These are phyloP conservation scores for Phoma herbarum DNA, from an alignment of 2,329 filamentous ascomycete species.

Conservation along the genomic window DNA sequence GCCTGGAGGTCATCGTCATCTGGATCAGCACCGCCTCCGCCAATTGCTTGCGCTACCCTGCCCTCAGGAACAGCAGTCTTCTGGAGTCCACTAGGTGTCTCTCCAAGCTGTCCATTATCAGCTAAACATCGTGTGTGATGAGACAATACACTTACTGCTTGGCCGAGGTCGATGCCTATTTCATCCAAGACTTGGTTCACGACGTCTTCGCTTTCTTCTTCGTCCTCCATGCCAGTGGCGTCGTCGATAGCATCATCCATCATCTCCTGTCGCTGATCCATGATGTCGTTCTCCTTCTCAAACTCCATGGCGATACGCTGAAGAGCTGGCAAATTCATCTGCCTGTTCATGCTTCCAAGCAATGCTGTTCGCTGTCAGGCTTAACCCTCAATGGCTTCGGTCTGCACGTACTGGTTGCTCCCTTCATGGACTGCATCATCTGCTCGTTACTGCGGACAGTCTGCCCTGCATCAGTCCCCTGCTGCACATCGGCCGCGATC, in stretches of 20 bases:
- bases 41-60: slow-evolving; percentile 86
- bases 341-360: slow-evolving; percentile 94
- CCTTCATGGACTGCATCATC: slow-evolving; percentile 99
- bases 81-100: slow-evolving; percentile 86
- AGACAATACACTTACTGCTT: slow-evolving; percentile 70
- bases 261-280: slow-evolving; percentile 99
- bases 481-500: neutral
- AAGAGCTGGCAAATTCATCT: slow-evolving; percentile 95
- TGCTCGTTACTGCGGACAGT: slow-evolving; percentile 98
- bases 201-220: slow-evolving; percentile 96
- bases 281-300: slow-evolving; percentile 97
- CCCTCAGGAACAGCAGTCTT: slow-evolving; percentile 75
- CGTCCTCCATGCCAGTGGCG: slow-evolving; percentile 87
- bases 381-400: neutral
- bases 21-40: slow-evolving; percentile 69
- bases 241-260: slow-evolving; percentile 99
- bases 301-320: slow-evolving; percentile 99
- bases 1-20: slow-evolving; percentile 97
- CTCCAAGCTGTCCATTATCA: slow-evolving; percentile 73
- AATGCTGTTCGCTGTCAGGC: slow-evolving; percentile 62
- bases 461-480: slow-evolving; percentile 57
- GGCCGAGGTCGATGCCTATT: slow-evolving; percentile 91
- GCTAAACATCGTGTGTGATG: slow-evolving; percentile 9
- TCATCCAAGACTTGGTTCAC: slow-evolving; percentile 97
- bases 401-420: slow-evolving; percentile 70